Percentiles rank a stretch among this genome's conserved stretches.
Evolutionary conservation across 371 early-diverging fungal genomes (phyloP).

Genomic region (Circinella umbellata): DNA sequence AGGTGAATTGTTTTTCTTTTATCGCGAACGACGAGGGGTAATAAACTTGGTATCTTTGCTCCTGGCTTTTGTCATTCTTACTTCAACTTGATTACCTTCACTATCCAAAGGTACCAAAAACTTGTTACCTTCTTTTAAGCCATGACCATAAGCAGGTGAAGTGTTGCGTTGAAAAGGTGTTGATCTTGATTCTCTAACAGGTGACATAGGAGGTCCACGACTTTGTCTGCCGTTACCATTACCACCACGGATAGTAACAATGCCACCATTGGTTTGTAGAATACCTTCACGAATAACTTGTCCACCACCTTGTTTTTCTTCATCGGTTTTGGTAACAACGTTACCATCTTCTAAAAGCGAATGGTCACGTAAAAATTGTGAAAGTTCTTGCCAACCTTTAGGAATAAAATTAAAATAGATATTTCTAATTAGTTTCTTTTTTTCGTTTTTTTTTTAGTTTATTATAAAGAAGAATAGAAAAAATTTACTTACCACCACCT

Average conservation of each 20-base stretch:
- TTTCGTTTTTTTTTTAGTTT: too few relatives aligned
- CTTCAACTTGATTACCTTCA: constrained; percentile 49
- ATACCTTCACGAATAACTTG: constrained; percentile 16
- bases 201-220: constrained; percentile 11
- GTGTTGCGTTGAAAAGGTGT: constrained; percentile 41
- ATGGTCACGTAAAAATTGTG: constrained; percentile 58
- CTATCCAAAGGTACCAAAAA: constrained; percentile 51
- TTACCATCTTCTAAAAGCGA: constrained; percentile 43
- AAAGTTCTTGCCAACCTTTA: constrained; percentile 64
- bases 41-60: constrained; percentile 40
- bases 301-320: constrained; percentile 56
- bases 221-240: constrained; percentile 14
- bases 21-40: constrained; percentile 41
- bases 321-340: constrained; percentile 67
- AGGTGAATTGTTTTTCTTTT: constrained; percentile 14
- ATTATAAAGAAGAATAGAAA: too few relatives aligned
- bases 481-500: constrained; percentile 61
- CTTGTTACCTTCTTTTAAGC: constrained; percentile 53
- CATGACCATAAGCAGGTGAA: constrained; percentile 38
- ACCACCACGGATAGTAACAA: constrained; percentile 28
- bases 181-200: constrained; percentile 38
- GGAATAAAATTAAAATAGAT: too few relatives aligned
- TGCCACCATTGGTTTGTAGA: constrained; percentile 5
- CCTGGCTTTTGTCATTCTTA: constrained; percentile 52
- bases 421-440: too few relatives aligned